Evolutionary conservation across 352 stramenopile species (phyloP).

Genomic region (Globisporangium echinulatum): DNA sequence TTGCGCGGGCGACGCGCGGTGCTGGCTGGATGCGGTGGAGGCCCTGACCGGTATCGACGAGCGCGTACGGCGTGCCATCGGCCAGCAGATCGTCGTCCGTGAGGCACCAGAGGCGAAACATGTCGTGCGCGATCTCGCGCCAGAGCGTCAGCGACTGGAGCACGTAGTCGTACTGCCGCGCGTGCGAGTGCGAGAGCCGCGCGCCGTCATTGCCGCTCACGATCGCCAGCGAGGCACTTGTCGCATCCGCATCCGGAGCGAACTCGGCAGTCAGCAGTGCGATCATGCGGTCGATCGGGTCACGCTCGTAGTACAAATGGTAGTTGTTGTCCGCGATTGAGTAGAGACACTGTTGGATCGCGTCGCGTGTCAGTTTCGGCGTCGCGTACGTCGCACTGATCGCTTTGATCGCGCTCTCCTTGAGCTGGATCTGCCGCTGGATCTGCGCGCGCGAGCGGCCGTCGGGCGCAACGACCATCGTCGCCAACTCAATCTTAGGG

Average conservation of each 20-base stretch:
- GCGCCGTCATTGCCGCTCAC: slow-evolving; percentile 90
- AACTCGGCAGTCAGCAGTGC: slow-evolving; percentile 86
- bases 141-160: slow-evolving; percentile 95
- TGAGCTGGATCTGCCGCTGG: slow-evolving; percentile 89
- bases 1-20: slow-evolving; percentile 90
- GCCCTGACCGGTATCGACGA: slow-evolving; percentile 94
- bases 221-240: slow-evolving; percentile 89
- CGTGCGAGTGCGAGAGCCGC: slow-evolving; percentile 92
- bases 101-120: slow-evolving; percentile 95
- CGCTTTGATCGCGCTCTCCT: slow-evolving; percentile 87
- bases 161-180: slow-evolving; percentile 95
- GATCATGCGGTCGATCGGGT: slow-evolving; percentile 96
- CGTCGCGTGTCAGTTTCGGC: slow-evolving; percentile 51
- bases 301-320: slow-evolving; percentile 95
- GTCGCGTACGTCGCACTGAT: slow-evolving; percentile 78
- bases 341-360: slow-evolving; percentile 94
- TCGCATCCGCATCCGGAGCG: slow-evolving; percentile 54
- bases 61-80: slow-evolving; percentile 72
- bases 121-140: slow-evolving; percentile 94
- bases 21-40: slow-evolving; percentile 92
- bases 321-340: slow-evolving; percentile 97
- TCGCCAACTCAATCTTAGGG: slow-evolving; percentile 89
- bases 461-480: slow-evolving; percentile 91
- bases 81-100: slow-evolving; percentile 92
- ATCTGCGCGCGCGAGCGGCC: slow-evolving; percentile 87